phyloP scores from a whole-genome alignment of 805 yeast species.

The Cyberlindnera subsufficiens region DNA sequence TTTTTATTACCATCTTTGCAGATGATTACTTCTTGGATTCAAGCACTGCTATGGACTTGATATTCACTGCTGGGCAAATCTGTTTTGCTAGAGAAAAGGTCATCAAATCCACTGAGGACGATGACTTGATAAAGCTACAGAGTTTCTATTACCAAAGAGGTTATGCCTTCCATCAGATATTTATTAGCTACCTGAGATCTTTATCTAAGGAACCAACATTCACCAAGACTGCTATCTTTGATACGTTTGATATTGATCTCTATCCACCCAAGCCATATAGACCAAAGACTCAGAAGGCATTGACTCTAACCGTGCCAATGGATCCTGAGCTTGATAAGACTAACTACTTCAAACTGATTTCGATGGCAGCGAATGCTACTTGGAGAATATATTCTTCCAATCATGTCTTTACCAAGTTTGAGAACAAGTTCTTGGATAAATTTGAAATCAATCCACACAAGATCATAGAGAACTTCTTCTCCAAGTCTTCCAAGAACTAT shows the following conservation, averaged over 20 bases:
- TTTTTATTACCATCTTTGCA: slow-evolving; percentile 26
- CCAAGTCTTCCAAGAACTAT: slow-evolving; percentile 30
- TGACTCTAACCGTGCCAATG: slow-evolving; percentile 29
- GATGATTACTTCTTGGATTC: slow-evolving; percentile 27
- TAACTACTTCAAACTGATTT: slow-evolving; percentile 28
- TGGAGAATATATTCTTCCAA: slow-evolving; percentile 27
- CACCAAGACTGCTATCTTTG: slow-evolving; percentile 25
- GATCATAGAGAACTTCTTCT: slow-evolving; percentile 28
- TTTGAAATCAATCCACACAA: slow-evolving; percentile 34
- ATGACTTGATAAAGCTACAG: slow-evolving; percentile 27
- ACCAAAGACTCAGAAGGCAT: slow-evolving; percentile 29
- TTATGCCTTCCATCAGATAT: slow-evolving; percentile 27
- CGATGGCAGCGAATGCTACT: slow-evolving; percentile 30
- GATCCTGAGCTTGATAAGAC: slow-evolving; percentile 16
- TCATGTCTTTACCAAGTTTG: slow-evolving; percentile 32
- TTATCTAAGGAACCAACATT: slow-evolving; percentile 26
- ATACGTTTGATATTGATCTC: slow-evolving; percentile 25
- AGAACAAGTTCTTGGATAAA: slow-evolving; percentile 34
- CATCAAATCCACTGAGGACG: slow-evolving; percentile 11
- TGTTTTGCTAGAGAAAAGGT: slow-evolving; percentile 27
- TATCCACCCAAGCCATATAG: slow-evolving; percentile 29
- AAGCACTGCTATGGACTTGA: slow-evolving; percentile 25
- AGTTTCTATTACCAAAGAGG: slow-evolving; percentile 29
- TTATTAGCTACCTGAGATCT: slow-evolving; percentile 28
- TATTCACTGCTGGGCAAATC: slow-evolving; percentile 31